Evolutionary conservation across 2,329 filamentous ascomycete species (phyloP).

Genomic region (Epichloe sylvatica): DNA sequence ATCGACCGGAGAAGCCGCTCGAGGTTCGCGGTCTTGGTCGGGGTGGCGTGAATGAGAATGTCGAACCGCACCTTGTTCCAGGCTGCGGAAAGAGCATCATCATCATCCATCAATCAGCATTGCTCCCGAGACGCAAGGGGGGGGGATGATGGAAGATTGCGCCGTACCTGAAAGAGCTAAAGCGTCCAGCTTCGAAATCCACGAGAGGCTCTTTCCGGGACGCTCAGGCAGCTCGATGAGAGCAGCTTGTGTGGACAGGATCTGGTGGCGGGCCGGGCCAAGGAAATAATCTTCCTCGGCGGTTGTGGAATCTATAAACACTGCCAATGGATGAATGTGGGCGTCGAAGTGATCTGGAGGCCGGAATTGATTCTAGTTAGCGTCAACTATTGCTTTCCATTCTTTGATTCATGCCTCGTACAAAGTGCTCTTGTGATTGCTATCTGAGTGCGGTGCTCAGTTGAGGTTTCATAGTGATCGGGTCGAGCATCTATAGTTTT

Average conservation of each 20-base stretch:
- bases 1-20: slow-evolving; percentile 67
- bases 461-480: slow-evolving; percentile 56
- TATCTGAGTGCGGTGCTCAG: slow-evolving; percentile 52
- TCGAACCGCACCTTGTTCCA: slow-evolving; percentile 73
- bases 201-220: slow-evolving; percentile 50
- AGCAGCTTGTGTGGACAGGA: slow-evolving; percentile 37
- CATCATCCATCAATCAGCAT: slow-evolving; percentile 5
- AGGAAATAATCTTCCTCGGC: slow-evolving; percentile 58
- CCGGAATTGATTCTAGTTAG: not conserved
- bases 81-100: slow-evolving; percentile 25
- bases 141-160: not conserved
- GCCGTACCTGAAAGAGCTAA: slow-evolving; percentile 48
- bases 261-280: slow-evolving; percentile 42
- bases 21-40: slow-evolving; percentile 57
- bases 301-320: slow-evolving; percentile 55
- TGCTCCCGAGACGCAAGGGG: not conserved
- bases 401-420: slow-evolving; percentile 17
- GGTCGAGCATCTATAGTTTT: slow-evolving; percentile 54
- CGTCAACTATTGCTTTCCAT: not conserved
- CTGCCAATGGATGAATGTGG: slow-evolving; percentile 64
- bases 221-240: slow-evolving; percentile 61
- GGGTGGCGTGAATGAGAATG: slow-evolving; percentile 65
- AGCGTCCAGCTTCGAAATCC: slow-evolving; percentile 67
- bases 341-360: slow-evolving; percentile 46
- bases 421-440: slow-evolving; percentile 51